Base-by-base conservation (phyloP, 2,329 filamentous ascomycete species). In the Colletotrichum chrysophilum region DNA sequence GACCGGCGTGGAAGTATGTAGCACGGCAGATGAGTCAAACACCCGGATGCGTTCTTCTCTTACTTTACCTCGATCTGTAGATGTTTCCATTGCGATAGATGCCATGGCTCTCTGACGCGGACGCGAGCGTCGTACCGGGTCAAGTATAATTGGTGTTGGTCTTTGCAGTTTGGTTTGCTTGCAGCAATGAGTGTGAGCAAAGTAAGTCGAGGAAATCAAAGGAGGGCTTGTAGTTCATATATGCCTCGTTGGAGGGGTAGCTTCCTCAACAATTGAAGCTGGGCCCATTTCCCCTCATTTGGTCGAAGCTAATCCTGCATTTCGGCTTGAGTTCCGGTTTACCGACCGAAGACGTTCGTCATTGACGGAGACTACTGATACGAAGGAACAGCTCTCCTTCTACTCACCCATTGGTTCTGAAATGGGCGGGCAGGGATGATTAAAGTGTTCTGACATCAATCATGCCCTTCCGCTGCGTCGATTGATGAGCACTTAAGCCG, bases 1-100 rank as follows among this genome's bases (percentile, higher is more conserved):
- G 32, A 21, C 30, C 48, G 55, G 66, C 32, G 48, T 55, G 14
- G 10, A 36, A 43, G 64, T 48, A 21, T 58, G 69, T 58, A 60
- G 16, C 70, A 62, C 43, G 34, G n/a, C 64, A 55, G 56, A 66
- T 76, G 78, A 80, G 82, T 71, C 79, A 80, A 86, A 87, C 86
- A 87, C 86, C 86, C 86, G 86, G 85, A 82, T 87, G 86, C 86
- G 81, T 83, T 85, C 84, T 85, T 85, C 81, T 82, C 79, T 78
- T 80, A 85, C 85, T 83, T 87, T 87, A 87, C 86, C 86, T 87
- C 84, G 86, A 87, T 84, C 82, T 81, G 78, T 76, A 79, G 79
- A 83, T 81, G 80, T 77, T 78, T 82, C 80, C 80, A 82, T 82
- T 77, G 81, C 82, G 82, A 80, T 68, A 82, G 80, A 76, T 77